These are phyloP conservation scores for Eremochloa ophiuroides DNA, from an alignment of 176 grass and related monocot genomes.

Conservation along the genomic window DNA sequence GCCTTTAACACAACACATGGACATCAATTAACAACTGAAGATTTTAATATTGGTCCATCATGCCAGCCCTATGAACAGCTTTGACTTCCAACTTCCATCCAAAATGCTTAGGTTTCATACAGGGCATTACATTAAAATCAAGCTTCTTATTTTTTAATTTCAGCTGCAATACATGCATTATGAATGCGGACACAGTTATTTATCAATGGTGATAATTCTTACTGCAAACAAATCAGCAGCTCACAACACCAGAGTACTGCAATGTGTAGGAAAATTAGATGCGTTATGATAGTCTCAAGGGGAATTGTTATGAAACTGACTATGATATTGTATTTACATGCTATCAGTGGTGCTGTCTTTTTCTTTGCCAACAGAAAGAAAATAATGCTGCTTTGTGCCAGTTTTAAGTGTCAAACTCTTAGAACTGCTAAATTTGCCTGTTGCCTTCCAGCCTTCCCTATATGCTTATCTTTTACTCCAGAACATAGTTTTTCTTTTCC, in stretches of 20 bases:
- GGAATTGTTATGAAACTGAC: background rate
- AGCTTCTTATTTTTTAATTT: background rate
- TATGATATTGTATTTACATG: background rate
- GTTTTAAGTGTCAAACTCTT: background rate
- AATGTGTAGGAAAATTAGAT: background rate
- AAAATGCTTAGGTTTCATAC: background rate
- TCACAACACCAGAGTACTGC: background rate
- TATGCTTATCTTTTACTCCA: background rate
- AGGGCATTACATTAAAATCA: background rate
- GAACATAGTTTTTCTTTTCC: background rate
- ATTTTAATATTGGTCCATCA: background rate
- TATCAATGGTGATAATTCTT: background rate
- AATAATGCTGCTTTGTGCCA: background rate
- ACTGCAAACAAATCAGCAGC: background rate
- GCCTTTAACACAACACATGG: constrained; percentile 15
- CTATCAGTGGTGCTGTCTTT: background rate
- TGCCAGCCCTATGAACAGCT: background rate
- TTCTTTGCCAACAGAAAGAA: background rate
- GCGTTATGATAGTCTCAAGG: background rate
- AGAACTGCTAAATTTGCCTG: background rate
- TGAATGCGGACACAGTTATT: background rate
- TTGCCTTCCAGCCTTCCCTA: background rate
- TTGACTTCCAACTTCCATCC: background rate
- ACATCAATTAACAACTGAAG: background rate
- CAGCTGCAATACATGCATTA: background rate